Evolutionary conservation across 208 protist species (phyloP), one percentile per base, ranked within the genome.

Genomic region (Trypanosoma melophagium): DNA sequence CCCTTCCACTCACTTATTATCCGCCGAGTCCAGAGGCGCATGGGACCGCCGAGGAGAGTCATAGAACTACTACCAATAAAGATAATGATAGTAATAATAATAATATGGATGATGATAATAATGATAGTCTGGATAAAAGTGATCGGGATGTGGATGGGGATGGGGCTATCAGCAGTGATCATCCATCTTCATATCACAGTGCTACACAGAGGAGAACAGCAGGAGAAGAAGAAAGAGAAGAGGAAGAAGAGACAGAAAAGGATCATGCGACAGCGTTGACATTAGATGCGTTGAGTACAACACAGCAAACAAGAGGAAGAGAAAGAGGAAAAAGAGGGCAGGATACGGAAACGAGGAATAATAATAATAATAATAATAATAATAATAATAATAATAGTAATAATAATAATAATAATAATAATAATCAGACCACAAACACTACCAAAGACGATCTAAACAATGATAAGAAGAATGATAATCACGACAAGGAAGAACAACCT

Each of bases 1-100:
- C 83, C 45, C 79, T 94, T 49, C 84, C 74, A 12, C 57, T 88
- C 13, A 69, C 68, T 51, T 72, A 71, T 54, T 65, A 19, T 9
- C 62, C 69, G 17, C 69, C 60, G 22, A 75, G 25, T 51, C 69
- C 62, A 5, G 55, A 61, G 21, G 62, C 52, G 8, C 17, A 14
- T 35, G 28, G 28, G 28, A 5, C 28, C 28, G 28, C 5, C 3
- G 28, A 35, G 28, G 28, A 35, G 28, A 35, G 50, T 19, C 0
- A 54, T 47, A 16, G 21, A 38, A 7, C 13, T 19, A 31, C 40
- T 22, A 44, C 7, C 12, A 44, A 44, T 44, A 38, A 71, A 7
- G 10, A 50, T 47, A 22, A 5, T 14, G 25, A 31, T 19, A 31
- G 24, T 41, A 50, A 38, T n/a, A 52, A 13, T 21, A 25, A 1